These are phyloP conservation scores for Syzygium oleosum DNA, from an alignment of 345 rosid genomes.

Conservation along the genomic window DNA sequence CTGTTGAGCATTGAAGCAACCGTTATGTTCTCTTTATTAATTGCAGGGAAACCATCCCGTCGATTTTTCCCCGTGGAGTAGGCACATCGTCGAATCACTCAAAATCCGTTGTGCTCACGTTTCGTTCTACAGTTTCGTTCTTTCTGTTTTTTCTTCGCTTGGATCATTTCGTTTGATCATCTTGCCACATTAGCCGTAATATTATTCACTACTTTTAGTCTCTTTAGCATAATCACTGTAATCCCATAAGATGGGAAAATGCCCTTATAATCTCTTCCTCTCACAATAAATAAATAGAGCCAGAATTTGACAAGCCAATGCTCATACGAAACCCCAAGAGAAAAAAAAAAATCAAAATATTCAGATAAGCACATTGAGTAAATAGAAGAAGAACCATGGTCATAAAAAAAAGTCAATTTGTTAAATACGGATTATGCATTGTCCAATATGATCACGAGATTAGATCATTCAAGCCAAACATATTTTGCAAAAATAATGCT, in stretches of 20 bases:
- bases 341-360: no score
- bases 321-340: neutral
- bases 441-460: neutral
- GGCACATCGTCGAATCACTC: fast-evolving
- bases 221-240: neutral
- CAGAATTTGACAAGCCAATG: neutral
- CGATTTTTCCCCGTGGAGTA: neutral
- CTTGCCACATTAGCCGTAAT: no score
- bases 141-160: no score
- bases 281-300: neutral
- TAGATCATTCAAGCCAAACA: neutral
- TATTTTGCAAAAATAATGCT: neutral
- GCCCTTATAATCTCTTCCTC: neutral
- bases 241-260: neutral
- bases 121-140: no score
- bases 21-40: neutral
- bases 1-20: no score
- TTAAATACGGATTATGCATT: neutral
- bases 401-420: neutral
- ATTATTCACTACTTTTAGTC: neutral
- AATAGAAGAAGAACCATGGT: neutral
- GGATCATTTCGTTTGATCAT: no score
- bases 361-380: neutral
- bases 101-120: no score
- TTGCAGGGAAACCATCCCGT: fast-evolving